phyloP scores from a whole-genome alignment of 352 stramenopile species.

The Elongisporangium prolatum region DNA sequence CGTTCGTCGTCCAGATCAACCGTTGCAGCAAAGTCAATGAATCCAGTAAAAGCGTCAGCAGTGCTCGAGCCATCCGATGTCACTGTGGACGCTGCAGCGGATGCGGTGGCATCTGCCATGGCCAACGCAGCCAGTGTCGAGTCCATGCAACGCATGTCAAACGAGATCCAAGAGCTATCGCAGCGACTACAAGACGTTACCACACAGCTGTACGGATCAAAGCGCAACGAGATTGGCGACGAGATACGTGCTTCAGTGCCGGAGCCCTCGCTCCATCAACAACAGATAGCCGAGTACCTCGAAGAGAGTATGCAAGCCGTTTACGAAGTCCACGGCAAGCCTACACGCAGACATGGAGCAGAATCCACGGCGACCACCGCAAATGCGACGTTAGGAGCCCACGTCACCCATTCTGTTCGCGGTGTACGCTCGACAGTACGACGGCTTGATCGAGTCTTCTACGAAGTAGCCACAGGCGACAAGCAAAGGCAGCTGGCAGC shows the following conservation, averaged over 20 bases:
- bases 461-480: constrained; percentile 65
- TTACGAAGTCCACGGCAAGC: constrained; percentile 13
- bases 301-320: constrained; percentile 41
- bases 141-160: constrained; percentile 21
- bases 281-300: constrained; percentile 50
- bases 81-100: not conserved
- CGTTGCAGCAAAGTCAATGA: not conserved
- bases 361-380: not conserved
- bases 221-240: constrained; percentile 6
- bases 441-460: constrained; percentile 69
- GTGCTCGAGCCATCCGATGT: not conserved
- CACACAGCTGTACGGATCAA: not conserved
- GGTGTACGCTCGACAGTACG: constrained; percentile 61
- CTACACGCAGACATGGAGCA: not conserved
- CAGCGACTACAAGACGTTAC: constrained; percentile 18
- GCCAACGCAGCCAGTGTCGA: constrained; percentile 5
- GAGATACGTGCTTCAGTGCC: not conserved
- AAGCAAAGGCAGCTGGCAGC: constrained; percentile 69
- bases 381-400: constrained; percentile 32
- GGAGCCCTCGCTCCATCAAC: constrained; percentile 19
- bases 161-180: constrained; percentile 19
- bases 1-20: not conserved
- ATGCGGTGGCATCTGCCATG: not conserved
- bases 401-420: constrained; percentile 53
- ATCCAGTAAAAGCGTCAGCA: not conserved